Conservation (phyloP, 495 filamentous ascomycete genomes). For the Lichina pygmaea region DNA sequence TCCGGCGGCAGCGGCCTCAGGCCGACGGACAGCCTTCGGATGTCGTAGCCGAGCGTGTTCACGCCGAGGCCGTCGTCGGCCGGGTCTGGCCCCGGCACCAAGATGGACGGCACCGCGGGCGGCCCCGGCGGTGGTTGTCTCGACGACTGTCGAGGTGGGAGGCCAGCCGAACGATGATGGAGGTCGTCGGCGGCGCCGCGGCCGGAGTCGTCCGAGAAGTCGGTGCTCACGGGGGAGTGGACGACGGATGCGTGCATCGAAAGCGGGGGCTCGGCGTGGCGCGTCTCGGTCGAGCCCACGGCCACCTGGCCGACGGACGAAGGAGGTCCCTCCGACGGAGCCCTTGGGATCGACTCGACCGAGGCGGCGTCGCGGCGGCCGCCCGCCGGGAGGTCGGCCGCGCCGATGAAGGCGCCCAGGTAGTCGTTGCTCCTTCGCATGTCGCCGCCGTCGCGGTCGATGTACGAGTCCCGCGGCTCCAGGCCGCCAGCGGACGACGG, state of each 20-base stretch:
- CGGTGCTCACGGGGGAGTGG: too few relatives aligned
- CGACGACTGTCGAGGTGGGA: too few relatives aligned
- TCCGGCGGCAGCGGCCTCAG: conserved; percentile 81
- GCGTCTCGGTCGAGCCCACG: too few relatives aligned
- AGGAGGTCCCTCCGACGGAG: not conserved
- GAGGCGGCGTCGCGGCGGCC: not conserved
- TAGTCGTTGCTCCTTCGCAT: conserved; percentile 18
- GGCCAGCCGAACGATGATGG: too few relatives aligned
- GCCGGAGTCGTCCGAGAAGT: not conserved
- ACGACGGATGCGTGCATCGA: too few relatives aligned
- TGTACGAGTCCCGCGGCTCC: conserved; percentile 9
- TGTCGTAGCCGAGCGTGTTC: conserved; percentile 25
- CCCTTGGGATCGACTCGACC: not conserved
- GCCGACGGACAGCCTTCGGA: conserved; percentile 58
- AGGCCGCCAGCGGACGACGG: conserved; percentile 3
- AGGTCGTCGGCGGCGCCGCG: not conserved
- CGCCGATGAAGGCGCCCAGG: conserved; percentile 16
- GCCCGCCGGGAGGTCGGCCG: not conserved
- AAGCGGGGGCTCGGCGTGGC: too few relatives aligned
- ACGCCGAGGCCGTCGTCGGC: conserved; percentile 8
- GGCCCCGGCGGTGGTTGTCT: not conserved
- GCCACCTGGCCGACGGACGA: not conserved
- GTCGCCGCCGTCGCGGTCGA: conserved; percentile 10
- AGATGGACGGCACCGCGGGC: conserved; percentile 5
- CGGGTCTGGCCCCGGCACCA: too few relatives aligned